Evolutionary conservation across 176 grass and related monocot species (phyloP).

Genomic region (Ampelocalamus luodianensis): DNA sequence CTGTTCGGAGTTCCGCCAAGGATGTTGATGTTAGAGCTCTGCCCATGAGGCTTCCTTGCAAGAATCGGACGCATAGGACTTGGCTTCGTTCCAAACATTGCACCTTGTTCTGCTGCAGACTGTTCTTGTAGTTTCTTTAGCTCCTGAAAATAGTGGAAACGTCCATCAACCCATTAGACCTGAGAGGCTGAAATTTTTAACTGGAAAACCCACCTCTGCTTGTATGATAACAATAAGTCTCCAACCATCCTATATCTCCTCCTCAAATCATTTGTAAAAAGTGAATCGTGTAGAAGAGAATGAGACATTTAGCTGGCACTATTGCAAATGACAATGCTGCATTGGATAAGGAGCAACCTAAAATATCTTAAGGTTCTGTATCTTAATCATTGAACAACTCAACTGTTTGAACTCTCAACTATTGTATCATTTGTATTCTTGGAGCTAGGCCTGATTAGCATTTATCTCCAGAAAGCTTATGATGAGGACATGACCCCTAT

Average conservation of each 20-base stretch:
- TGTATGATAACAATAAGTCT: neutral
- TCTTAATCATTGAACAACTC: neutral
- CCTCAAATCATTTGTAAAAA: neutral
- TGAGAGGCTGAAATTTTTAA: neutral
- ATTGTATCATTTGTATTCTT: neutral
- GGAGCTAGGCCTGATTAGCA: neutral
- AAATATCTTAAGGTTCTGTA: neutral
- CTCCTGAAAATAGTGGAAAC: slow-evolving; percentile 61
- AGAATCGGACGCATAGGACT: slow-evolving; percentile 67
- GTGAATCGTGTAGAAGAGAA: neutral
- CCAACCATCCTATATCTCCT: neutral
- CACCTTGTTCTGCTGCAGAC: slow-evolving; percentile 67
- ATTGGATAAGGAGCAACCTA: neutral
- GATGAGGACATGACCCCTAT: too few species aligned
- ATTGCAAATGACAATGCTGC: neutral
- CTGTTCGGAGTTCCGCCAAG: slow-evolving; percentile 56
- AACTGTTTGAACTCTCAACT: neutral
- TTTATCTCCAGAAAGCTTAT: neutral
- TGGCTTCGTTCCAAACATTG: slow-evolving; percentile 62
- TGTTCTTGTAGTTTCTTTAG: slow-evolving; percentile 89
- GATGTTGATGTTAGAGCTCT: slow-evolving; percentile 75
- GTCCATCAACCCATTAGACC: neutral
- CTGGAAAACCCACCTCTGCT: neutral
- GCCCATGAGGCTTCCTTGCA: slow-evolving; percentile 80
- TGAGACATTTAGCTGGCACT: neutral